Conservation (phyloP, 108 stramenopile species). For the Pseudonitzschia multistriata region DNA sequence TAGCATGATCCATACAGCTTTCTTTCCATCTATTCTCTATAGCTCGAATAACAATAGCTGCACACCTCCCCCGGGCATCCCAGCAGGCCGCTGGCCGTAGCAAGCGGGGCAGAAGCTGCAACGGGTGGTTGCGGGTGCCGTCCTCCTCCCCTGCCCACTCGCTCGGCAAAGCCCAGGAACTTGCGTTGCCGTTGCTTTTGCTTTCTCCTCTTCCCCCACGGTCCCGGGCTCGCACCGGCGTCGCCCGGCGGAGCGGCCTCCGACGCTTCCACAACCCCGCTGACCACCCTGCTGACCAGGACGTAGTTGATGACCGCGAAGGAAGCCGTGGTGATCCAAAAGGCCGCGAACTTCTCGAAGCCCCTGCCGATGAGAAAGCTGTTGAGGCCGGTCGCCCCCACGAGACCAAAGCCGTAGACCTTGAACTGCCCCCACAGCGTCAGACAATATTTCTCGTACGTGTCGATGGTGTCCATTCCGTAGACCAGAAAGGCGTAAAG, state of each 20-base stretch:
- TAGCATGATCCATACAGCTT: too few relatives aligned
- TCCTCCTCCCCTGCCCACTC: too few relatives aligned
- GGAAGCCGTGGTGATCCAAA: slow-evolving; percentile 28
- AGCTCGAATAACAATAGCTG: too few relatives aligned
- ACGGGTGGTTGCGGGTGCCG: too few relatives aligned
- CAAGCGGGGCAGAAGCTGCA: too few relatives aligned
- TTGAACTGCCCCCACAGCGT: slow-evolving; percentile 31
- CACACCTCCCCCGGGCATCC: too few relatives aligned
- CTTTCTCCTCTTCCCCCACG: too few relatives aligned
- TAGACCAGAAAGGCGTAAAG: slow-evolving; percentile 42
- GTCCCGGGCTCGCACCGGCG: too few relatives aligned
- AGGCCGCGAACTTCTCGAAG: slow-evolving; percentile 20
- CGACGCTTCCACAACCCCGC: slow-evolving; percentile 8
- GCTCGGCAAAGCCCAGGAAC: too few relatives aligned
- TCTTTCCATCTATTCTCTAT: too few relatives aligned
- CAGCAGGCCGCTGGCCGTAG: too few relatives aligned
- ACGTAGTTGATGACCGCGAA: slow-evolving; percentile 43
- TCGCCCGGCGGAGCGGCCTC: background rate
- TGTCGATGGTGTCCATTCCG: slow-evolving; percentile 40
- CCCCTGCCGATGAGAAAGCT: slow-evolving; percentile 1
- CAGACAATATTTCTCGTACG: slow-evolving; percentile 29
- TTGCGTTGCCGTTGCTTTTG: too few relatives aligned
- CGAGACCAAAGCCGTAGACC: slow-evolving; percentile 20
- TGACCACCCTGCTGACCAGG: slow-evolving; percentile 23
- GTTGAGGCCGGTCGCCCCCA: slow-evolving; percentile 38